A percentile compares a stretch with the other conserved stretches of the same genome.
Conservation (phyloP, 176 grass and related monocot species). For the Aegilops tauschii region DNA sequence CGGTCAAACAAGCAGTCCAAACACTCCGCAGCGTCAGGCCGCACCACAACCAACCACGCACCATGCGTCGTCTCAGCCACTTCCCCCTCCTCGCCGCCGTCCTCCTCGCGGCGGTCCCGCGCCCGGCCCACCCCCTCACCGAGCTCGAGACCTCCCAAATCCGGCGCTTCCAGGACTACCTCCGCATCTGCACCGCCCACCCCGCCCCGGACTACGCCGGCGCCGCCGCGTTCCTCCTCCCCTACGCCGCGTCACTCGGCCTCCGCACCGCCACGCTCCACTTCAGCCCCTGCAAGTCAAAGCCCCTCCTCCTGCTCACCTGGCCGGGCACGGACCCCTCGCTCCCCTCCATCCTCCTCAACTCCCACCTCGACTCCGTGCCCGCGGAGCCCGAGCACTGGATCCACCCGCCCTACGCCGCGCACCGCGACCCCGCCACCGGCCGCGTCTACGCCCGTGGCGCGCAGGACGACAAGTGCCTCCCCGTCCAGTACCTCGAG, state of each 20-base stretch:
- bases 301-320: slow-evolving; percentile 80
- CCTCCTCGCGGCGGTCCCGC: slow-evolving; percentile 5
- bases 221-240: slow-evolving; percentile 68
- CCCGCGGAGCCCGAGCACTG: slow-evolving; percentile 62
- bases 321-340: slow-evolving; percentile 66
- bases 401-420: slow-evolving; percentile 66
- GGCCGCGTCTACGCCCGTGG: slow-evolving; percentile 77
- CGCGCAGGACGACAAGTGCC: slow-evolving; percentile 92
- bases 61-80: slow-evolving; percentile 3
- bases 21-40: not conserved
- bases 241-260: slow-evolving; percentile 57
- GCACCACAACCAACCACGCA: not conserved
- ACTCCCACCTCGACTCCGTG: slow-evolving; percentile 90
- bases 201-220: slow-evolving; percentile 68
- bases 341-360: slow-evolving; percentile 81
- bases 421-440: slow-evolving; percentile 43
- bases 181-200: slow-evolving; percentile 72
- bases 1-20: not conserved
- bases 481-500: slow-evolving; percentile 92
- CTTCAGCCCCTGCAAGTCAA: slow-evolving; percentile 48
- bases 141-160: slow-evolving; percentile 57
- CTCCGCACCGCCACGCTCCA: slow-evolving; percentile 49
- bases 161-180: slow-evolving; percentile 66
- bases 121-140: slow-evolving; percentile 28
- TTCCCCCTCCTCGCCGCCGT: not conserved